These are phyloP conservation scores for Boeremia exigua DNA, from an alignment of 2,329 filamentous ascomycete genomes.

Conservation along the genomic window DNA sequence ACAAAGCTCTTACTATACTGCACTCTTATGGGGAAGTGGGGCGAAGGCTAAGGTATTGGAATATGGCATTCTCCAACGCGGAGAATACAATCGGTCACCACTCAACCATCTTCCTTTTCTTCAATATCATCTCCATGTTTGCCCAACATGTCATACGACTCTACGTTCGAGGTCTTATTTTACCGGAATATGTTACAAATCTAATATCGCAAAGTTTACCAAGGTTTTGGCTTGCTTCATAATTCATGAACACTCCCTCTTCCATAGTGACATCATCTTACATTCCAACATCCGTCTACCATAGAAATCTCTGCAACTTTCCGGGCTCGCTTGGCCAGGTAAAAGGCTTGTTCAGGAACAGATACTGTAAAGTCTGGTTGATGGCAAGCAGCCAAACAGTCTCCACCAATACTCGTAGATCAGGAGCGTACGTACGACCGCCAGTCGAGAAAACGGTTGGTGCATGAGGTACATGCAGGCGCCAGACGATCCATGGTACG, in stretches of 20 bases:
- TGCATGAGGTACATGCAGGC: slow-evolving; percentile 71
- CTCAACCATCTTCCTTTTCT: not conserved
- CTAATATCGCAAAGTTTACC: too few relatives aligned
- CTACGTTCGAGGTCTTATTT: too few relatives aligned
- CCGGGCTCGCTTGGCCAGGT: slow-evolving; percentile 68
- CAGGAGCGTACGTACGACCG: slow-evolving; percentile 30
- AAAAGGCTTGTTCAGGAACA: slow-evolving; percentile 74
- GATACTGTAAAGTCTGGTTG: slow-evolving; percentile 70
- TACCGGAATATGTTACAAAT: too few relatives aligned
- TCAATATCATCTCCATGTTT: not conserved
- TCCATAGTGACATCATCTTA: not conserved
- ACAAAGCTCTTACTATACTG: not conserved
- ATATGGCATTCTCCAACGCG: not conserved
- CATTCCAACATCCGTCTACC: slow-evolving; percentile 22
- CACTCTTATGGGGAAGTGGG: not conserved
- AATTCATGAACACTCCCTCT: too few relatives aligned
- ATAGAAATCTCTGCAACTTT: slow-evolving; percentile 78
- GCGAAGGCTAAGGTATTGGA: not conserved
- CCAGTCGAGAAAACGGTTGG: slow-evolving; percentile 32
- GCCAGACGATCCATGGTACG: slow-evolving; percentile 92
- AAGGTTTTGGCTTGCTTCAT: too few relatives aligned
- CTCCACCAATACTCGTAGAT: slow-evolving; percentile 63
- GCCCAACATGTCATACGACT: not conserved
- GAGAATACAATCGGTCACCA: not conserved
- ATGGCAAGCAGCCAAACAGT: slow-evolving; percentile 72